Evolutionary conservation across 305 asterid genomes (phyloP), one percentile per base, ranked within the genome.

Genomic region (Petunia hybrid): DNA sequence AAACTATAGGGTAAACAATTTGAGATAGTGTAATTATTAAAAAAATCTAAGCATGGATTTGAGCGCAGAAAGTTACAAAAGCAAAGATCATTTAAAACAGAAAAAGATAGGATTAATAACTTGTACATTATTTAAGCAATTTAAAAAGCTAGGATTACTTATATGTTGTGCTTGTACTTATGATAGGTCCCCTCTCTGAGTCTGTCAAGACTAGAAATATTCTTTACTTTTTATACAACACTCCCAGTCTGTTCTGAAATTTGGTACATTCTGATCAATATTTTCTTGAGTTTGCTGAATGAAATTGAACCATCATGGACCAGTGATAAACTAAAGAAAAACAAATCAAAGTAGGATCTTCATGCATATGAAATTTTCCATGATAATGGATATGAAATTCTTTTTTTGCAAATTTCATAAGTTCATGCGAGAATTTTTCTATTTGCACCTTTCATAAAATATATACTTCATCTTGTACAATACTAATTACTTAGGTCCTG

Each of bases 31-130:
- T 57, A 62, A 82, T 38, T 70, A 75, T 76, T 45, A 67, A 78
- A 81, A 81, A 79, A 78, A 84, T 84, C 77, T 81, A 81, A 65
- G 83, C 87, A 79, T 59, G 83, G 78, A 82, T 46, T 42, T 66
- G 67, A 65, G 69, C 81, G 87, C 83, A 85, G 85, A 85, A 82
- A 82, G 85, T 38, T 46, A 56, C 61, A 59, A 66, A 70, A 22
- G 31, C 61, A 71, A 2, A 46, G 31, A 46, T 46, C 48, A 46
- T 48, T 69, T 71, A 45, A 46, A 71, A 71, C 31, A 46, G 31
- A 31, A 8, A 71, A 71, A 35, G 46, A 45, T 82, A 82, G 68
- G 48, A 85, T 82, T 61, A 51, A 42, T 53, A 4, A 12, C 83
- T 38, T 8, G 69, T 79, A 70, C 38, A 38, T 31, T 46, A 70